These are phyloP conservation scores for Cladosporium halotolerans DNA, from an alignment of 2,329 filamentous ascomycete genomes.

Conservation along the genomic window DNA sequence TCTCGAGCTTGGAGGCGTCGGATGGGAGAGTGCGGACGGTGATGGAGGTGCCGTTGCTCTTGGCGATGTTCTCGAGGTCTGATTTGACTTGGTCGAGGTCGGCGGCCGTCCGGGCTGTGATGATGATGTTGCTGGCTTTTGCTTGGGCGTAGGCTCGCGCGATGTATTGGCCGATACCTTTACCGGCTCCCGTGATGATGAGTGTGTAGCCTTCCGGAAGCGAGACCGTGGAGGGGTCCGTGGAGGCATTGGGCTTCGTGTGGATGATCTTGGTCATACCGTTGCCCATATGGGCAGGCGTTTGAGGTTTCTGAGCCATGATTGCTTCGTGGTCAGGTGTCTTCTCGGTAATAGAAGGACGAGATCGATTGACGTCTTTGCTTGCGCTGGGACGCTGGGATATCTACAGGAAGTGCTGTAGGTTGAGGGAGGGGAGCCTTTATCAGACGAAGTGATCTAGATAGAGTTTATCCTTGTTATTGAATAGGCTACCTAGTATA, in stretches of 20 bases:
- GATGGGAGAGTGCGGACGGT: conserved; percentile 2
- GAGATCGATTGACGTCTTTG: no score
- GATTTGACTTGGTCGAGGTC: conserved; percentile 8
- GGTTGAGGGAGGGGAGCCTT: no score
- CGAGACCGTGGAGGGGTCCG: conserved; percentile 15
- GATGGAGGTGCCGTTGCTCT: background rate
- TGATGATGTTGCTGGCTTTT: conserved; percentile 15
- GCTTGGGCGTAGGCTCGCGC: conserved; percentile 14
- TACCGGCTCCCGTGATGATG: conserved; percentile 15
- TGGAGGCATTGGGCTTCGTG: conserved; percentile 13
- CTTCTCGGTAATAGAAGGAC: no score
- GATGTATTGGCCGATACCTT: conserved; percentile 16
- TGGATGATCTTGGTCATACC: conserved; percentile 13
- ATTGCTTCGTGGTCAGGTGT: background rate
- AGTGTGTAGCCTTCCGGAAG: conserved; percentile 15
- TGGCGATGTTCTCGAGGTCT: background rate
- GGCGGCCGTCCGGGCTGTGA: conserved; percentile 13
- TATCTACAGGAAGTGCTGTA: no score
- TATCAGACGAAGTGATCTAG: no score
- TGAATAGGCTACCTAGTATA: no score
- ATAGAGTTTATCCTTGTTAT: no score
- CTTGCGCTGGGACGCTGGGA: no score
- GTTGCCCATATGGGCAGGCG: conserved; percentile 14
- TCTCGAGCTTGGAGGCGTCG: conserved; percentile 8
- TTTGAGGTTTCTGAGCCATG: conserved; percentile 7